A percentile compares a stretch with the other conserved stretches of the same genome.
Evolutionary conservation across 2,329 filamentous ascomycete species (phyloP).

Genomic region (Claviceps arundinis): DNA sequence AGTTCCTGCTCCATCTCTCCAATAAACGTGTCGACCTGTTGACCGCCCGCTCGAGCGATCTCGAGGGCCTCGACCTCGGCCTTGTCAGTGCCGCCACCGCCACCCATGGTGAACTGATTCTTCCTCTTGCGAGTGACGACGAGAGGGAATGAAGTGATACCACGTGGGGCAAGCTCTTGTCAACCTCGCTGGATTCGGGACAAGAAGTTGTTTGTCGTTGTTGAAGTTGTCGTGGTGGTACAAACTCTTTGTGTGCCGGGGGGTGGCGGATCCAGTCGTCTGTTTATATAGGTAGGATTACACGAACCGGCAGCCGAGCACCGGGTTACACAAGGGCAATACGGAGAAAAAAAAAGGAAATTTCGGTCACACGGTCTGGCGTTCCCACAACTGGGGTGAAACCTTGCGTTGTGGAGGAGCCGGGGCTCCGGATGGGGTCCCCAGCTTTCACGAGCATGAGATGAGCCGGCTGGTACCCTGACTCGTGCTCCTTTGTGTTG

Average conservation of each 20-base stretch:
- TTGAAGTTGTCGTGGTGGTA: not conserved
- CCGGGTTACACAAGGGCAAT: too few relatives aligned
- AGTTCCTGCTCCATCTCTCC: constrained; percentile 28
- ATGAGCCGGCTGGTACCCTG: not conserved
- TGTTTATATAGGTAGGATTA: not conserved
- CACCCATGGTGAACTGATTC: not conserved
- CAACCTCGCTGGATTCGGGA: not conserved
- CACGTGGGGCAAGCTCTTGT: not conserved
- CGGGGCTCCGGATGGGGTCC: constrained; percentile 5
- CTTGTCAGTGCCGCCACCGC: constrained; percentile 13
- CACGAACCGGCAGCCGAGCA: too few relatives aligned
- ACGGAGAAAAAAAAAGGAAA: not conserved
- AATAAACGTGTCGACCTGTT: constrained; percentile 26
- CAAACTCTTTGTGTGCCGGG: not conserved
- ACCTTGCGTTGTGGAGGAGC: constrained; percentile 3
- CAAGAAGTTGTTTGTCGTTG: too few relatives aligned
- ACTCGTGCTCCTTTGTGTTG: not conserved
- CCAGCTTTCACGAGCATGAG: not conserved
- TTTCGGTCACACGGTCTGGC: not conserved
- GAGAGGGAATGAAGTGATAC: not conserved
- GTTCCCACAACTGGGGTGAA: not conserved
- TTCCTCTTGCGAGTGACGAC: not conserved
- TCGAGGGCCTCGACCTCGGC: constrained; percentile 22
- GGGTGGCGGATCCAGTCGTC: not conserved
- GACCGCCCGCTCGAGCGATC: constrained; percentile 19